Evolutionary conservation across 2,329 filamentous ascomycete species (phyloP), one percentile per base, ranked within the genome.

Genomic region (Cryphonectria parasitica): DNA sequence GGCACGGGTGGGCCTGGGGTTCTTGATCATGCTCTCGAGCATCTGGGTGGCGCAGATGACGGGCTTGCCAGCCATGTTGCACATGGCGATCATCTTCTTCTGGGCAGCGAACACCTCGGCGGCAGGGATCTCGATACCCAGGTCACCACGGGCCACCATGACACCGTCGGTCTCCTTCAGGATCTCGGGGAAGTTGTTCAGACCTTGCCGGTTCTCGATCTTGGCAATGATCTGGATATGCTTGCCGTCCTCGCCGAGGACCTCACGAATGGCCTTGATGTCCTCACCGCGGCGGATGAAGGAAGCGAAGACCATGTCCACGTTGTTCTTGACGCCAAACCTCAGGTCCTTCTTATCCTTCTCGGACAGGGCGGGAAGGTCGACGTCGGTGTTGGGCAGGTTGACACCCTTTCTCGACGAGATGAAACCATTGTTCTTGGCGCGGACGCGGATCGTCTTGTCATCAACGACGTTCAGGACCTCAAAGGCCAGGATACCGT

Each of bases 61-160:
- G 76, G 96, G 96, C 89, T 99, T 99, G 84, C 96, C 96, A 77
- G 94, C 95, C 80, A 98, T 91, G 88, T 99, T 99, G 90, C 96
- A 99, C 91, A 98, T 98, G 84, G 96, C 95, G 83, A 99, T 99
- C 89, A 99, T 95, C 93, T 99, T 99, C 92, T 99, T 99, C 88
- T 99, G 96, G 70, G 96, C 96, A 77, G 97, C 94, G 84, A 99
- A 99, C 76, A 99, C 96, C 88, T 99, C 96, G 75, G 95, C 94
- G 73, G 96, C 95, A 65, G 96, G 95, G 78, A 99, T 99, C 86
- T 99, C 96, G 78, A 99, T 99, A 87, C 96, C 96, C 75, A 97
- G 86, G 80, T 98, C 96, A 86, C 96, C 96, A 90, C 96, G 95
- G 79, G 96, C 96, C 77, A 99, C 96, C 96, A 99, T 99, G 86